Percentiles rank a stretch among this genome's conserved stretches.
Conservation (phyloP, 1,284 basidiomycete species). For the Mrakiaceae sp. region DNA sequence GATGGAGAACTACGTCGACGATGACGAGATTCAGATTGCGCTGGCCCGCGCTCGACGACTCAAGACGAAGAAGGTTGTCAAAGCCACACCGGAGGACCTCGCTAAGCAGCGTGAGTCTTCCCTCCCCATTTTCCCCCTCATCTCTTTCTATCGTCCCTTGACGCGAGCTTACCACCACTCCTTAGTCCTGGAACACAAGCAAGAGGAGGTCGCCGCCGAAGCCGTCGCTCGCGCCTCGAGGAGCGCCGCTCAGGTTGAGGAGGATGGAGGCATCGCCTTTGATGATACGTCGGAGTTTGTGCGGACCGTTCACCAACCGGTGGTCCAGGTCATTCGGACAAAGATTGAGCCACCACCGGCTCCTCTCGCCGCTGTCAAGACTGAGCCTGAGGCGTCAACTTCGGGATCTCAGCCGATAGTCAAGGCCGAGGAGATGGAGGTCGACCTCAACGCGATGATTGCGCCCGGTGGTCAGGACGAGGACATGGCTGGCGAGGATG, state of each 20-base stretch:
- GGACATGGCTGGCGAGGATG: slow-evolving; percentile 48
- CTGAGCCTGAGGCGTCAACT: slow-evolving; percentile 30
- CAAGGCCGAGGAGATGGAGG: slow-evolving; percentile 32
- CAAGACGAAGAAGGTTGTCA: slow-evolving; percentile 66
- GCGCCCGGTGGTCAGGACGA: slow-evolving; percentile 35
- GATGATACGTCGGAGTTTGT: slow-evolving; percentile 98
- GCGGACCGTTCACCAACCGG: slow-evolving; percentile 53
- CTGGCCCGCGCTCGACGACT: slow-evolving; percentile 73
- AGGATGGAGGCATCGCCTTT: slow-evolving; percentile 60
- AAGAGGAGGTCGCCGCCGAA: slow-evolving; percentile 37
- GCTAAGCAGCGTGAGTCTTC: slow-evolving; percentile 53
- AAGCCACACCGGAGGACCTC: slow-evolving; percentile 71
- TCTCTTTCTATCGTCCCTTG: neutral
- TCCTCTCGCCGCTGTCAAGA: slow-evolving; percentile 39
- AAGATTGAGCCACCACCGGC: slow-evolving; percentile 20
- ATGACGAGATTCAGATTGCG: slow-evolving; percentile 93
- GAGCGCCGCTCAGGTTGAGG: slow-evolving; percentile 41
- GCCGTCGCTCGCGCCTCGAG: slow-evolving; percentile 35
- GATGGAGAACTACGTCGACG: slow-evolving; percentile 85
- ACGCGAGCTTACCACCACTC: neutral
- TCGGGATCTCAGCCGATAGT: slow-evolving; percentile 25
- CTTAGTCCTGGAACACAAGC: slow-evolving; percentile 52
- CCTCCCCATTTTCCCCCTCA: neutral
- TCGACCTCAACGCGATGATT: slow-evolving; percentile 34
- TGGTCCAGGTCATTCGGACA: slow-evolving; percentile 30